These are phyloP conservation scores for Glycine tomentella DNA, from an alignment of 306 rosid genomes.

Conservation along the genomic window DNA sequence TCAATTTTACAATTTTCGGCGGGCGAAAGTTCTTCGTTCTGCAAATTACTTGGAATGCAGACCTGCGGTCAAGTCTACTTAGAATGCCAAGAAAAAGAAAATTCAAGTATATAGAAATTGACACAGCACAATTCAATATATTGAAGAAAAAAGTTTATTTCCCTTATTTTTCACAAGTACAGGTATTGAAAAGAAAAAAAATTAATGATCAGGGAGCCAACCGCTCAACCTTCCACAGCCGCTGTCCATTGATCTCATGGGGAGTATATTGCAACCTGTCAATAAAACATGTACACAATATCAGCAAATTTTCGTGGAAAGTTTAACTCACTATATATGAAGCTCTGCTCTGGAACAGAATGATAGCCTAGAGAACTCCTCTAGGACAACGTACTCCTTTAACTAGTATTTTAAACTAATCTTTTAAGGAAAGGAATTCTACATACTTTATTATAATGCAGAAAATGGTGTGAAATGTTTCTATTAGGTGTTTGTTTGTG, in stretches of 20 bases:
- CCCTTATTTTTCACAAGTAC: constrained; percentile 43
- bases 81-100: neutral
- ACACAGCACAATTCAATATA: neutral
- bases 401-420: no score
- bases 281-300: constrained; percentile 43
- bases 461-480: neutral
- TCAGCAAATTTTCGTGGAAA: constrained; percentile 33
- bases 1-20: constrained; percentile 9
- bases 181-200: constrained; percentile 38
- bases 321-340: constrained; percentile 20
- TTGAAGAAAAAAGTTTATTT: constrained; percentile 26
- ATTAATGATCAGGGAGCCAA: constrained; percentile 78
- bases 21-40: neutral
- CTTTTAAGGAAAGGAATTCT: no score
- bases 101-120: no score
- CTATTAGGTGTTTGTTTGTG: neutral
- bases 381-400: no score
- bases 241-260: constrained; percentile 68
- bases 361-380: neutral
- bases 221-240: constrained; percentile 84
- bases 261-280: constrained; percentile 86
- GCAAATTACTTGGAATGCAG: neutral
- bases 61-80: neutral
- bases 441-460: neutral
- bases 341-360: neutral